Conservation (phyloP, 1,284 basidiomycete species). For the Cutaneotrichosporon sp. region DNA sequence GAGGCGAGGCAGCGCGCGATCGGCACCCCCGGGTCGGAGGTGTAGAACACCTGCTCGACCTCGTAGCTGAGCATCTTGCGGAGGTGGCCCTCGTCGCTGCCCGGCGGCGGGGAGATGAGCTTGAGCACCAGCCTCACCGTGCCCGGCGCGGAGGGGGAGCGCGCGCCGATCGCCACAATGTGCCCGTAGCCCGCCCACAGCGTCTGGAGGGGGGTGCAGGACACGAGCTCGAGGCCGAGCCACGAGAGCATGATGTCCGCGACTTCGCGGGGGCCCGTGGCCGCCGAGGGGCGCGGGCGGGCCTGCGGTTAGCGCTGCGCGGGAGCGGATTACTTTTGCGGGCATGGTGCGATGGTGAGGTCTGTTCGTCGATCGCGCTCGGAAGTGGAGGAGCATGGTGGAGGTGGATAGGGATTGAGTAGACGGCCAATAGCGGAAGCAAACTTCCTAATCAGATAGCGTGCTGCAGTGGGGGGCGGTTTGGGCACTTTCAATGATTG, state of each 20-base stretch:
- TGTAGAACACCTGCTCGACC: constrained; percentile 26
- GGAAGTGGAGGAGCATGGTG: too few species aligned
- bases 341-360: background rate
- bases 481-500: too few species aligned
- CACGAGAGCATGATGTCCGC: constrained; percentile 9
- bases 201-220: constrained; percentile 17
- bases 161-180: constrained; percentile 16
- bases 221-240: constrained; percentile 1
- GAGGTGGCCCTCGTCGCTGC: constrained; percentile 17
- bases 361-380: too few species aligned
- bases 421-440: too few species aligned
- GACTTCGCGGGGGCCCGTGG: constrained; percentile 10
- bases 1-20: constrained; percentile 16
- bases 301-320: background rate
- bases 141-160: background rate
- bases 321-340: too few species aligned
- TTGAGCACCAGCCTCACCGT: constrained; percentile 17
- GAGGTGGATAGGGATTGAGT: too few species aligned
- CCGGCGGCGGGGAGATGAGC: constrained; percentile 15
- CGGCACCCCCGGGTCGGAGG: constrained; percentile 11
- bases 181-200: constrained; percentile 27
- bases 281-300: background rate
- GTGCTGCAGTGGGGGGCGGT: too few species aligned
- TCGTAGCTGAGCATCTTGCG: constrained; percentile 27
- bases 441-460: too few species aligned